These are phyloP conservation scores for Mercurialis annua DNA, from an alignment of 345 rosid species.

Conservation along the genomic window DNA sequence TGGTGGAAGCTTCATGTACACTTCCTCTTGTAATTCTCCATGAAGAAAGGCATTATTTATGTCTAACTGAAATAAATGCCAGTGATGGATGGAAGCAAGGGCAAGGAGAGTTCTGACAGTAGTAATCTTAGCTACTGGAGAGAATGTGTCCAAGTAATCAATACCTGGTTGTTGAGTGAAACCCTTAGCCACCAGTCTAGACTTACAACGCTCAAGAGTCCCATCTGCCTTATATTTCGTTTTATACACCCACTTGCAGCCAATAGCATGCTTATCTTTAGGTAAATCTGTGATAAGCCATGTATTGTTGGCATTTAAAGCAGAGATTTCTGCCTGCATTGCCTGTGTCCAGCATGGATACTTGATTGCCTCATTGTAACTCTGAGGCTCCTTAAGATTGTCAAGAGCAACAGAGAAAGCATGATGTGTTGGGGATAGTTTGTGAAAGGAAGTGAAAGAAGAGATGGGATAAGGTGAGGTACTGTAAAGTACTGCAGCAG, in stretches of 20 bases:
- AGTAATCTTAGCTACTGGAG: neutral
- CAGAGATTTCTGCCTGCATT: too few species aligned
- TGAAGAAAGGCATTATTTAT: constrained; percentile 2
- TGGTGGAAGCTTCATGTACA: too few species aligned
- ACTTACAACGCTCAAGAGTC: neutral
- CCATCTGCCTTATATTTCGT: neutral
- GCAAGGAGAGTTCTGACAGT: neutral
- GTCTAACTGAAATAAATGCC: neutral
- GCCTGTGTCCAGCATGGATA: neutral
- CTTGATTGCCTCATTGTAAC: neutral
- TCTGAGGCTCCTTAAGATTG: neutral
- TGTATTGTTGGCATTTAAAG: too few species aligned
- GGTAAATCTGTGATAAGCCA: too few species aligned
- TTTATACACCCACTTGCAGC: constrained; percentile 8
- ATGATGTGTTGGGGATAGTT: too few species aligned
- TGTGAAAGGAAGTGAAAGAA: too few species aligned
- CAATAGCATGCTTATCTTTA: too few species aligned
- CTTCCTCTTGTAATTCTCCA: neutral
- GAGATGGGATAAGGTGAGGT: too few species aligned
- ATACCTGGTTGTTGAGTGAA: neutral
- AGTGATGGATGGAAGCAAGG: neutral
- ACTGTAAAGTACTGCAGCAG: too few species aligned
- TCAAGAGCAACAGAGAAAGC: neutral
- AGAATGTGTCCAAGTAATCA: constrained; percentile 4
- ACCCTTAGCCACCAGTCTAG: neutral